These are phyloP conservation scores for Catunica adiposa DNA, from an alignment of 2,329 filamentous ascomycete species.

Conservation along the genomic window DNA sequence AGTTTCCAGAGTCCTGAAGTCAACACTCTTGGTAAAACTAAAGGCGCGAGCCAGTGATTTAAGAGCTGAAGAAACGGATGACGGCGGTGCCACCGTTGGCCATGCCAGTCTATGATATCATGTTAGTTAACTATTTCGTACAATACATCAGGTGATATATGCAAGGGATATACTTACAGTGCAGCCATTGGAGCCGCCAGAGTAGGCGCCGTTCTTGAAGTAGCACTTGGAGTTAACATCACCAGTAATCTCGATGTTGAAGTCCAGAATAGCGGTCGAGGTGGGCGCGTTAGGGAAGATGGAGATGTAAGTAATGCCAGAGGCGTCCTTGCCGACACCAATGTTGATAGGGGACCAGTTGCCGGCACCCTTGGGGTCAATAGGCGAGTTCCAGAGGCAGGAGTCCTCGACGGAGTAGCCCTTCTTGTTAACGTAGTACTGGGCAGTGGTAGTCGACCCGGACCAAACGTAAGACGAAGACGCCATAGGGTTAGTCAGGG, in stretches of 20 bases:
- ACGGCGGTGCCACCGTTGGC: slow-evolving; percentile 25
- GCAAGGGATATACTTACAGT: slow-evolving; percentile 47
- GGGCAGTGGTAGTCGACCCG: slow-evolving; percentile 60
- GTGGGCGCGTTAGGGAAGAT: slow-evolving; percentile 75
- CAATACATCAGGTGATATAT: not conserved
- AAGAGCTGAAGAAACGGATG: slow-evolving; percentile 27
- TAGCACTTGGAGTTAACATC: slow-evolving; percentile 44
- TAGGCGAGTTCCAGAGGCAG: slow-evolving; percentile 54
- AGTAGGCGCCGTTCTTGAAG: slow-evolving; percentile 47
- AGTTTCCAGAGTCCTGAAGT: not conserved
- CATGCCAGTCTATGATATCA: slow-evolving; percentile 26
- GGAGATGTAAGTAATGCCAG: slow-evolving; percentile 59
- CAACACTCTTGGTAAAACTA: not conserved
- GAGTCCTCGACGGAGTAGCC: slow-evolving; percentile 49
- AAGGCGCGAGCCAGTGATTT: slow-evolving; percentile 2
- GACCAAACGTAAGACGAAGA: slow-evolving; percentile 63
- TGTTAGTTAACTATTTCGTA: slow-evolving; percentile 2
- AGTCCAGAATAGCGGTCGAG: slow-evolving; percentile 52
- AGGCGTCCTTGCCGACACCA: slow-evolving; percentile 53
- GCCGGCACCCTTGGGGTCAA: slow-evolving; percentile 39
- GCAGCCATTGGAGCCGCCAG: slow-evolving; percentile 48
- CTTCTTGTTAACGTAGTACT: slow-evolving; percentile 90
- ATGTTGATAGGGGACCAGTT: slow-evolving; percentile 84
- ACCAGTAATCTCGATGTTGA: slow-evolving; percentile 61
- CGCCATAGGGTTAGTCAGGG: slow-evolving; percentile 61